Evolutionary conservation across 2,329 filamentous ascomycete genomes (phyloP).

Genomic region (Nakataea oryzae): DNA sequence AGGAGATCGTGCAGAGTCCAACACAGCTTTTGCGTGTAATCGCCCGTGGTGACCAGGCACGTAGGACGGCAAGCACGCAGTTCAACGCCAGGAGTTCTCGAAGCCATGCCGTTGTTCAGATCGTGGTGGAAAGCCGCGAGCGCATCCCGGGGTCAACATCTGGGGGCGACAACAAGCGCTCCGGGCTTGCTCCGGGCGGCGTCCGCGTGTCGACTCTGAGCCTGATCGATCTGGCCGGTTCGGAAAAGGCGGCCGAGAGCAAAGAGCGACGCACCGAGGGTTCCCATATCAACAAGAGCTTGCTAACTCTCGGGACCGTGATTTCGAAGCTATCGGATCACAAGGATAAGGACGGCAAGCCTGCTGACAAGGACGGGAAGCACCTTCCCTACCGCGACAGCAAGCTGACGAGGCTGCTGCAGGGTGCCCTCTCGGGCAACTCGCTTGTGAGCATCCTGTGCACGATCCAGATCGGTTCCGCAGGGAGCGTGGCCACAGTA

Average conservation of each 20-base stretch:
- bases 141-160: constrained; percentile 49
- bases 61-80: constrained; percentile 86
- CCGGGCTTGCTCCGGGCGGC: constrained; percentile 67
- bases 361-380: constrained; percentile 71
- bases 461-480: constrained; percentile 82
- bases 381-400: constrained; percentile 96
- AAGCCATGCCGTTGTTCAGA: constrained; percentile 96
- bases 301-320: constrained; percentile 89
- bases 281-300: constrained; percentile 96
- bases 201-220: constrained; percentile 93
- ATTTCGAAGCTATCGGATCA: constrained; percentile 85
- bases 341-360: constrained; percentile 70
- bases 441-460: constrained; percentile 96
- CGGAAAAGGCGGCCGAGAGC: constrained; percentile 87
- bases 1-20: constrained; percentile 97
- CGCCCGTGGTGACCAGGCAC: constrained; percentile 81
- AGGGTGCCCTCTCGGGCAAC: constrained; percentile 85
- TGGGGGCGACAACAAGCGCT: constrained; percentile 51
- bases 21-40: constrained; percentile 93
- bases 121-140: constrained; percentile 93
- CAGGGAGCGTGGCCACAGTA: constrained; percentile 58
- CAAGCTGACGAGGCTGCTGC: constrained; percentile 86
- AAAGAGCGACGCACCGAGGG: constrained; percentile 92
- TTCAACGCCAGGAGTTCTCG: constrained; percentile 95
- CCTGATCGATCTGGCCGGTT: constrained; percentile 91